Percentiles rank a stretch among this genome's conserved stretches.
Conservation (phyloP, 345 rosid genomes). For the Brassica juncea region DNA sequence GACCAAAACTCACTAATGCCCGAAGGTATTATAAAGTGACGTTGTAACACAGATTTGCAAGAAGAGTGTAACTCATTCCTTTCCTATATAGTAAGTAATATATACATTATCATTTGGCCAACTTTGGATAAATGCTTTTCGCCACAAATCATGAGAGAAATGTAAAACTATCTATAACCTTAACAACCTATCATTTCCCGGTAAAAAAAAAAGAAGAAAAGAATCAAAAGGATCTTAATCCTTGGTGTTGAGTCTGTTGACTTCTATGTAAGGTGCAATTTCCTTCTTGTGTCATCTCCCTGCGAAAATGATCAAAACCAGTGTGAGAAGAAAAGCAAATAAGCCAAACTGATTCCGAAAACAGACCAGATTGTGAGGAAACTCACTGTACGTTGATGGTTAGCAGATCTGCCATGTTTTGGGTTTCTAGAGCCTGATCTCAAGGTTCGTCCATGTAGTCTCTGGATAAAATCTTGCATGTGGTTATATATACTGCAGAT, state of each 20-base stretch:
- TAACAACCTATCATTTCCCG: slow-evolving; percentile 7
- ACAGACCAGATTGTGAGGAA: slow-evolving; percentile 9
- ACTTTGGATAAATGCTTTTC: background rate
- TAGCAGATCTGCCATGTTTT: slow-evolving; percentile 25
- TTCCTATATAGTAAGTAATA: background rate
- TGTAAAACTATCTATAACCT: slow-evolving; percentile 12
- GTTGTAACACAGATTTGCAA: background rate
- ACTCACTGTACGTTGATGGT: slow-evolving; percentile 43
- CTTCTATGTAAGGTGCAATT: slow-evolving; percentile 39
- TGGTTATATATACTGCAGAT: slow-evolving; percentile 57
- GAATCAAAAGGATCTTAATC: slow-evolving; percentile 4
- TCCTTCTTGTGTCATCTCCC: slow-evolving; percentile 38
- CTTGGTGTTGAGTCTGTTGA: background rate
- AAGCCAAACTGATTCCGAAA: background rate
- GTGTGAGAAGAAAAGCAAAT: slow-evolving; percentile 19
- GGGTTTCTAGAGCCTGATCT: slow-evolving; percentile 36
- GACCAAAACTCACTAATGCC: background rate
- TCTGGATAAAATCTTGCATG: slow-evolving; percentile 44
- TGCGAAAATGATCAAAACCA: slow-evolving; percentile 10
- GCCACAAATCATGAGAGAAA: background rate
- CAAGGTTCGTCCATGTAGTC: slow-evolving; percentile 34
- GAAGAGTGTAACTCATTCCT: background rate
- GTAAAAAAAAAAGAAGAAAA: background rate
- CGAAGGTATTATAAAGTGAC: background rate
- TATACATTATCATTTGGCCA: slow-evolving; percentile 8